Conservation (phyloP, 202 grass and related monocot genomes). For the Setaria viridis region DNA sequence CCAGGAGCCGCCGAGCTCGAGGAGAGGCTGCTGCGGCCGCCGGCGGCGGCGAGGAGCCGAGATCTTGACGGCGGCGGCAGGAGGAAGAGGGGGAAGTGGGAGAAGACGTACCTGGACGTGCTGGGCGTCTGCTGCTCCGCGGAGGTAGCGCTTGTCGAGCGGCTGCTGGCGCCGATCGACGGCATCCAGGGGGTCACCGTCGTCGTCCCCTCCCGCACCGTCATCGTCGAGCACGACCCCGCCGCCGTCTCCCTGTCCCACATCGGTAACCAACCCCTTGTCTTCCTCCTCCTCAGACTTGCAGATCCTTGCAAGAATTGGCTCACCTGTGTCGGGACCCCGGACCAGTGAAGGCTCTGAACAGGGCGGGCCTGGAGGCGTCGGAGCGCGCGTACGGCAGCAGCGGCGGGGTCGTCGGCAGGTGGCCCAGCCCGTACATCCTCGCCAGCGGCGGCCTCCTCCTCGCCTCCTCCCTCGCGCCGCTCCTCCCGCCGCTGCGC, state of each 20-base stretch:
- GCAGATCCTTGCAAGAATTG: not conserved
- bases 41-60: not conserved
- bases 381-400: constrained; percentile 65
- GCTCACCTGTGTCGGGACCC: too few species aligned
- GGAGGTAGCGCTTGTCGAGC: constrained; percentile 68
- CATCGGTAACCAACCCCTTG: constrained; percentile 50
- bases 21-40: constrained; percentile 20
- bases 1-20: not conserved
- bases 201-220: constrained; percentile 76
- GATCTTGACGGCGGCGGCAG: not conserved
- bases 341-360: constrained; percentile 60
- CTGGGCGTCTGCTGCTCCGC: constrained; percentile 87
- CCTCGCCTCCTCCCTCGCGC: constrained; percentile 48
- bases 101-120: constrained; percentile 87
- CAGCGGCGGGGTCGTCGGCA: constrained; percentile 42
- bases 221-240: constrained; percentile 72
- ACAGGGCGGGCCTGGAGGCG: constrained; percentile 74
- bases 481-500: constrained; percentile 56
- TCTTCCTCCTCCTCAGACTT: not conserved
- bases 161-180: constrained; percentile 52
- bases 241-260: constrained; percentile 48
- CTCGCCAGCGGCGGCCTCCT: constrained; percentile 63
- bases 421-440: constrained; percentile 69
- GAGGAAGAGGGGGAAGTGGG: constrained; percentile 16
- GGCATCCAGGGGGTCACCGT: constrained; percentile 65